phyloP scores from a whole-genome alignment of 2,329 filamentous ascomycete species.

The Zymoseptoria tritici region DNA sequence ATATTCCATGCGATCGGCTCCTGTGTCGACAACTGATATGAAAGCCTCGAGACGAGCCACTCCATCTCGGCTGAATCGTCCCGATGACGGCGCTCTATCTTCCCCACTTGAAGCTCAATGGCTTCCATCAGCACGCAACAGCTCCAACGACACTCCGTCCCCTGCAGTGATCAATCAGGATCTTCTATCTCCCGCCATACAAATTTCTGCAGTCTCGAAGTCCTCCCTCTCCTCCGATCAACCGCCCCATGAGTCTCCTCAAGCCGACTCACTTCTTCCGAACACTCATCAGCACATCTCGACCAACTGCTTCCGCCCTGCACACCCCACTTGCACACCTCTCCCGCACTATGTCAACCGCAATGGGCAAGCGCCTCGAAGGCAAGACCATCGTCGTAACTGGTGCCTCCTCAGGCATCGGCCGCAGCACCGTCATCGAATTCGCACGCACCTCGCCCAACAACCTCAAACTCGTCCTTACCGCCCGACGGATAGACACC shows the following conservation, averaged over 20 bases:
- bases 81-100: too few species aligned
- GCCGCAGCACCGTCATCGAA: slow-evolving; percentile 73
- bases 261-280: slow-evolving; percentile 7
- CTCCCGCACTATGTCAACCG: slow-evolving; percentile 53
- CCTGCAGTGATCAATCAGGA: slow-evolving; percentile 3
- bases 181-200: slow-evolving; percentile 7
- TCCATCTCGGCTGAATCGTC: too few species aligned
- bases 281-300: slow-evolving; percentile 4
- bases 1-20: neutral
- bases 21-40: neutral
- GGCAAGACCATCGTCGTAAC: slow-evolving; percentile 92
- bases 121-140: neutral
- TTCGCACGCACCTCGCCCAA: slow-evolving; percentile 80
- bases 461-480: slow-evolving; percentile 75
- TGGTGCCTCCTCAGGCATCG: slow-evolving; percentile 89
- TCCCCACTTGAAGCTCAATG: neutral
- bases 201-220: neutral
- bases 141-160: neutral
- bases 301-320: neutral
- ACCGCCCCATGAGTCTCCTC: slow-evolving; percentile 9
- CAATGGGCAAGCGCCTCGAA: slow-evolving; percentile 72
- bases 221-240: neutral
- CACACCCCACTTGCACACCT: neutral
- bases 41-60: too few species aligned
- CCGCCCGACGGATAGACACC: slow-evolving; percentile 75